Conservation (phyloP, 345 rosid genomes). For the Eucalyptus urophylla region DNA sequence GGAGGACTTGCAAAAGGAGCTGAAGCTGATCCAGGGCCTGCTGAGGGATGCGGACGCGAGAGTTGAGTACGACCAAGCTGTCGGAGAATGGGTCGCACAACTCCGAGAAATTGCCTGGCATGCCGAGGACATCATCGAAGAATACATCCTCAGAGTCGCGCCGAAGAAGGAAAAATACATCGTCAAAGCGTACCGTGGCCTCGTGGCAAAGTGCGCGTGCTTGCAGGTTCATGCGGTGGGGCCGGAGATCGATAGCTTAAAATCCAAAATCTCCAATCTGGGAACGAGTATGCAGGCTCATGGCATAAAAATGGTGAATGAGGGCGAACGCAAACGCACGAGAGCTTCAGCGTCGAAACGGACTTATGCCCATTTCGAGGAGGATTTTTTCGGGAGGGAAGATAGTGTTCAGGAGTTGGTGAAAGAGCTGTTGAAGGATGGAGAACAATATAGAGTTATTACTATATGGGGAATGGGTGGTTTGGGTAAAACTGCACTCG, state of each 20-base stretch:
- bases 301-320: background rate
- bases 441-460: background rate
- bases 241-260: conserved; percentile 4
- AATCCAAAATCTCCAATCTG: conserved; percentile 13
- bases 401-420: conserved; percentile 1
- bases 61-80: background rate
- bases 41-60: background rate
- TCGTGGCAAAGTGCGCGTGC: background rate
- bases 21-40: background rate
- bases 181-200: background rate
- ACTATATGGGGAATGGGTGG: conserved; percentile 43
- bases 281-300: conserved; percentile 9
- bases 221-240: conserved; percentile 1
- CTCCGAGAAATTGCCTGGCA: background rate
- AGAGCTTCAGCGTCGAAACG: background rate
- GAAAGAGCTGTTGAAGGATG: background rate
- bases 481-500: conserved; percentile 35
- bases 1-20: background rate
- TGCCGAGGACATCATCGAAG: conserved; percentile 2
- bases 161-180: background rate
- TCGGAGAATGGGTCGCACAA: background rate
- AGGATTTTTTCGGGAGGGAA: conserved; percentile 17
- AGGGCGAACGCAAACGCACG: background rate
- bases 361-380: conserved; percentile 7
- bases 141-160: background rate